Base-by-base conservation (phyloP, 371 early-diverging fungal genomes). In the Mortierella sp. region DNA sequence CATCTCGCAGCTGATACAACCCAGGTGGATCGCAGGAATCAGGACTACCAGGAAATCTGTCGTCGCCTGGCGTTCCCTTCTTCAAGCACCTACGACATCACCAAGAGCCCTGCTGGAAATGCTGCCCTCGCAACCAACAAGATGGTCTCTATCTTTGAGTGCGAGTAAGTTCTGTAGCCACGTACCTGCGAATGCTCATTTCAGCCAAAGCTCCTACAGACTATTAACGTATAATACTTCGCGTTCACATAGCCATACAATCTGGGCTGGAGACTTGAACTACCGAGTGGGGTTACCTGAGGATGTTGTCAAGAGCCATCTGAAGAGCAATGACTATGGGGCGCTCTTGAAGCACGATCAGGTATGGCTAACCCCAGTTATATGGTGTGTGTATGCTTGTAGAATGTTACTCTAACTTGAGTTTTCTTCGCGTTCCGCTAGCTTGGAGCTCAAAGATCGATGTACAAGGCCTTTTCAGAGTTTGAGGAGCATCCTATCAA, bases 191-290 rank as follows among this genome's bases (percentile, higher is more conserved):
- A 28, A 28, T 11, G 16, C 3, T 34, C 14, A 24, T n/a, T 73
- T 31, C 10, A 24, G 37, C 21, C 40, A 76, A 64, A 37, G 16
- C 16, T 6, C 34, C 3, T 6, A 3, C 50, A 24, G 44, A 24
- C 26, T 11, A n/a, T 10, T n/a, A 54, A 80, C 24, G 5, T 43
- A 0, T 24, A n/a, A 43, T 37, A 13, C 34, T 9, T 79, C 70
- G 34, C 61, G n/a, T 19, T 28, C 14, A n/a, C 14, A 2, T 81
- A 95, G 96, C 77, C 93, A 95, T 81, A 81, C 98, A 40, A 88
- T 99, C 64, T 98, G 98, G 97, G 82, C 97, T 48, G 99, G 99
- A 21, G 99, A 99, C 84, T 88, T 99, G 78, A 99, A 99, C 79
- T 98, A 98, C 87, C 93, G 99, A 6, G 89, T 99, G 37, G 91